These are phyloP conservation scores for Huntiella decipiens DNA, from an alignment of 2,329 filamentous ascomycete species.

Conservation along the genomic window DNA sequence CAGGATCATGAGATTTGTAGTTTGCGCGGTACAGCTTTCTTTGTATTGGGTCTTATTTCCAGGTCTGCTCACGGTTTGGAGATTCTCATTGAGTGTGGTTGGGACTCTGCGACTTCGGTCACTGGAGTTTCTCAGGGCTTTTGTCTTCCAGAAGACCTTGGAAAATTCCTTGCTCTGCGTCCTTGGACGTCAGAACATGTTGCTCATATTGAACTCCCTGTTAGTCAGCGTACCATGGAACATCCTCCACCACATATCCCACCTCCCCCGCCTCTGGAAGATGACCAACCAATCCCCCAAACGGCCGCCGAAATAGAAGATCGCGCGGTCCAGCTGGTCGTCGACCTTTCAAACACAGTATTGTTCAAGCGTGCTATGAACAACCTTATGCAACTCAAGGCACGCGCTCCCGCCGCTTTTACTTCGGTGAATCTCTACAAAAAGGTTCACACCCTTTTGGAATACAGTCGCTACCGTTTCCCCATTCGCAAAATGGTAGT, in stretches of 20 bases:
- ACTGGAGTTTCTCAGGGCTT: slow-evolving; percentile 71
- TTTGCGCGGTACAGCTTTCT: slow-evolving; percentile 86
- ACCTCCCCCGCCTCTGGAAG: slow-evolving; percentile 24
- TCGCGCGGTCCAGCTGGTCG: slow-evolving; percentile 66
- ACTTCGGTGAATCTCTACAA: slow-evolving; percentile 60
- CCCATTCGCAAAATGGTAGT: slow-evolving; percentile 77
- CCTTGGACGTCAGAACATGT: slow-evolving; percentile 33
- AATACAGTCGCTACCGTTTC: slow-evolving; percentile 76
- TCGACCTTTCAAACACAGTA: slow-evolving; percentile 83
- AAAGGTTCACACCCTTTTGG: slow-evolving; percentile 66
- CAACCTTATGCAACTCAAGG: slow-evolving; percentile 64
- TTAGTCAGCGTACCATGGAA: slow-evolving; percentile 33
- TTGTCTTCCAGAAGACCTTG: slow-evolving; percentile 64
- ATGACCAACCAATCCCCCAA: slow-evolving; percentile 16
- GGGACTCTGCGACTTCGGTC: slow-evolving; percentile 77
- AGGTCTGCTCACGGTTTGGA: slow-evolving; percentile 81
- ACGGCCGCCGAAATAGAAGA: slow-evolving; percentile 41
- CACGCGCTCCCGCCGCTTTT: slow-evolving; percentile 57
- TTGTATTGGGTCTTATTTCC: slow-evolving; percentile 82
- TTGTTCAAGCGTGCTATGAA: slow-evolving; percentile 71
- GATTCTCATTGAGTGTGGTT: slow-evolving; percentile 73
- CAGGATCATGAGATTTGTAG: slow-evolving; percentile 80
- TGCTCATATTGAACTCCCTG: slow-evolving; percentile 27
- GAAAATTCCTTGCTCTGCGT: slow-evolving; percentile 54
- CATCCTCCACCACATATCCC: slow-evolving; percentile 19